Conservation (phyloP, 1,284 basidiomycete species). For the Trichosporon asahii region DNA sequence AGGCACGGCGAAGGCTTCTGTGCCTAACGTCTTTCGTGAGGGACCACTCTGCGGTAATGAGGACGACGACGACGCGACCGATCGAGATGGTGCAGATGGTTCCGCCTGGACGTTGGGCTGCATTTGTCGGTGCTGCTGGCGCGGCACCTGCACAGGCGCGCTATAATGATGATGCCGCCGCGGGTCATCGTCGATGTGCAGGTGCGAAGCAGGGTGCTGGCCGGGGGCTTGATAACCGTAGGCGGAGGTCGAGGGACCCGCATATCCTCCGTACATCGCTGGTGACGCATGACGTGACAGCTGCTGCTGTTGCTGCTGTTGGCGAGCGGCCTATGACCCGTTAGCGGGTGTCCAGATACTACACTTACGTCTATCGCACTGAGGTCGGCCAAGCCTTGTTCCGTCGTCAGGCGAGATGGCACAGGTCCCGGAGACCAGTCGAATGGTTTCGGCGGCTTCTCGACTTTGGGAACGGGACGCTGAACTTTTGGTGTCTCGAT, state of each 20-base stretch:
- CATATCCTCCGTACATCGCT: slow-evolving; percentile 25
- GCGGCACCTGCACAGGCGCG: not conserved
- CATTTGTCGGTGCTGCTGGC: not conserved
- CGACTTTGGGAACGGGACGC: slow-evolving; percentile 41
- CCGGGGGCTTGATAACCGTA: slow-evolving; percentile 16
- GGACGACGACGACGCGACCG: not conserved
- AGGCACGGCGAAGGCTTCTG: slow-evolving; percentile 9
- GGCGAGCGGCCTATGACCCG: slow-evolving; percentile 2
- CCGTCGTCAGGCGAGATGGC: slow-evolving; percentile 31
- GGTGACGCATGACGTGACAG: slow-evolving; percentile 39
- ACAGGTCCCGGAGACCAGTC: slow-evolving; percentile 46
- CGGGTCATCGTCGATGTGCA: slow-evolving; percentile 17
- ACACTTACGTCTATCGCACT: slow-evolving; percentile 45
- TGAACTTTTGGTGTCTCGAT: slow-evolving; percentile 54
- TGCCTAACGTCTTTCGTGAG: not conserved
- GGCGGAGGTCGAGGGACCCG: slow-evolving; percentile 16
- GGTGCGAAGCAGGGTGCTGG: slow-evolving; percentile 20
- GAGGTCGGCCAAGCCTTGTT: slow-evolving; percentile 42
- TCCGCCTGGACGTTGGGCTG: slow-evolving; percentile 8
- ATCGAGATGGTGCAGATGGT: not conserved
- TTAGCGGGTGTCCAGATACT: not conserved
- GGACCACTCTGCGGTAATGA: not conserved
- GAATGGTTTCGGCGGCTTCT: slow-evolving; percentile 29
- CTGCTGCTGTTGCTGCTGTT: slow-evolving; percentile 21
- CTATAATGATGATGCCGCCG: slow-evolving; percentile 7